These are phyloP conservation scores for Daldinia caldariorum DNA, from an alignment of 495 filamentous ascomycete species.

Conservation along the genomic window DNA sequence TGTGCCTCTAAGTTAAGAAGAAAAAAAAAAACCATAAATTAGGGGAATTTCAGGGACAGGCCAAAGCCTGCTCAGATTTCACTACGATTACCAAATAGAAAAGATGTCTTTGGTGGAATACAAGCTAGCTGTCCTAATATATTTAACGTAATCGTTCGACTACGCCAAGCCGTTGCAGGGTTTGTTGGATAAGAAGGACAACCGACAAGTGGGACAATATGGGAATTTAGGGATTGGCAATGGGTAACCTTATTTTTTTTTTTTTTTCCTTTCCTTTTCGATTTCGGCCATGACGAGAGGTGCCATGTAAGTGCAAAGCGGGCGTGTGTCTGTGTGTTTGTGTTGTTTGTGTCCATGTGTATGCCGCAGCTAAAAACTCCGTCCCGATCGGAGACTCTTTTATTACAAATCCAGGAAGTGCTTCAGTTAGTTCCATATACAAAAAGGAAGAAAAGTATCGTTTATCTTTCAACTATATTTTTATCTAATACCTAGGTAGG, in stretches of 20 bases:
- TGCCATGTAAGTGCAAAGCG: constrained; percentile 2
- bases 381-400: constrained; percentile 6
- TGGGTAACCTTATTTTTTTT: not conserved
- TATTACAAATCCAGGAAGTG: constrained; percentile 11
- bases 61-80: constrained; percentile 37
- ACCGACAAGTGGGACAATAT: constrained; percentile 31
- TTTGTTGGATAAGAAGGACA: constrained; percentile 31
- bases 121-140: constrained; percentile 53
- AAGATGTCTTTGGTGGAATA: constrained; percentile 46
- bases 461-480: not conserved
- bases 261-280: no score
- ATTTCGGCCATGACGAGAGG: constrained; percentile 23
- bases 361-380: not conserved
- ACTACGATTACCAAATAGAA: constrained; percentile 62
- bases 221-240: constrained; percentile 22
- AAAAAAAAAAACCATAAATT: constrained; percentile 25
- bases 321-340: no score
- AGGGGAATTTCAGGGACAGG: constrained; percentile 37
- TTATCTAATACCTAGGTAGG: not conserved
- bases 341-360: not conserved
- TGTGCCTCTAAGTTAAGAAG: constrained; percentile 25
- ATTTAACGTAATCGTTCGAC: constrained; percentile 63
- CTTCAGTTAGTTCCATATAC: no score
- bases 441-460: not conserved
- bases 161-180: constrained; percentile 53